These are phyloP conservation scores for Durusdinium trenchii DNA, from an alignment of 73 alveolate genomes.

Conservation along the genomic window DNA sequence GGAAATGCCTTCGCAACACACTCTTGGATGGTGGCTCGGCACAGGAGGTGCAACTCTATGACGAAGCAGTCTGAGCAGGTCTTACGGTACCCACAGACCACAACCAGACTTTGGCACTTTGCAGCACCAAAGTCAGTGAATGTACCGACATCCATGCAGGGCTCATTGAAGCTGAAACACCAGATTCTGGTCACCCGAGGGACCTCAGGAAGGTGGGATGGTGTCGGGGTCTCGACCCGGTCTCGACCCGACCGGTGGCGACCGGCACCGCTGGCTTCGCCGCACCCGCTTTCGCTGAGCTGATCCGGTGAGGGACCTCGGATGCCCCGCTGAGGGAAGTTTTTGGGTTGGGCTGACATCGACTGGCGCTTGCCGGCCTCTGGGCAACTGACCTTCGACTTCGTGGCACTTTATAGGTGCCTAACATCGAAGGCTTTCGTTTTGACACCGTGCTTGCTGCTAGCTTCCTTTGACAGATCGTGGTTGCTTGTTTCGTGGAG, in stretches of 20 bases:
- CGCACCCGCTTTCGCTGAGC: not conserved
- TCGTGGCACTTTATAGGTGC: slow-evolving; percentile 82
- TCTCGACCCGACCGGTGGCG: not conserved
- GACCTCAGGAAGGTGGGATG: not conserved
- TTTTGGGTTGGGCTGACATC: slow-evolving; percentile 31
- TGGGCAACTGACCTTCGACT: slow-evolving; percentile 75
- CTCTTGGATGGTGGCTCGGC: slow-evolving; percentile 59
- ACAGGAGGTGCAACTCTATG: not conserved
- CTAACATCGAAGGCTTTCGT: too few species aligned
- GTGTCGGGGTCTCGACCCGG: not conserved
- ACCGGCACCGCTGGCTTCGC: not conserved
- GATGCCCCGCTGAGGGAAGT: not conserved
- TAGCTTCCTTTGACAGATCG: too few species aligned
- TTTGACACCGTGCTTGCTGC: too few species aligned
- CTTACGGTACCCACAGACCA: not conserved
- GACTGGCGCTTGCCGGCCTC: slow-evolving; percentile 89
- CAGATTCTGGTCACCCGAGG: too few species aligned
- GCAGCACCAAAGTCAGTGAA: too few species aligned
- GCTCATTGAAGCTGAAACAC: not conserved
- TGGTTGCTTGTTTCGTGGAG: too few species aligned
- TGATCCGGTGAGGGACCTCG: not conserved
- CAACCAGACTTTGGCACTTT: too few species aligned
- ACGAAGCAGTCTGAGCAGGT: not conserved
- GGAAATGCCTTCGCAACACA: slow-evolving; percentile 88
- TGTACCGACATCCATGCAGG: not conserved